A percentile compares a stretch with the other conserved stretches of the same genome.
Conservation (phyloP, 495 filamentous ascomycete genomes). For the Trichocladium uniseriatum region DNA sequence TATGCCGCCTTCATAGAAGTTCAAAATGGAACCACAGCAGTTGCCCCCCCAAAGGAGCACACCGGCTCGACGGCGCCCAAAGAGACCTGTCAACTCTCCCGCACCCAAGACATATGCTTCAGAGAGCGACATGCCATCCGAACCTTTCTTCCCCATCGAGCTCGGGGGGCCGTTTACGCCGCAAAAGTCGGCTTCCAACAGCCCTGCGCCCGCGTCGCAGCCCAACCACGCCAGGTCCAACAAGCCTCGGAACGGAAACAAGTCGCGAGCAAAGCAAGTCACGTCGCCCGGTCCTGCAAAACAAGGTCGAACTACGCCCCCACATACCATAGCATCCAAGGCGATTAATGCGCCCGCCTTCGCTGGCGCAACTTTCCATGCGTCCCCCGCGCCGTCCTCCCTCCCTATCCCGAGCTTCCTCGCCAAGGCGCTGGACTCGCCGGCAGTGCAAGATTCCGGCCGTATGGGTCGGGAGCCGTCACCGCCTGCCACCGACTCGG, state of each 20-base stretch:
- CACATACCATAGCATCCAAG: slow-evolving; percentile 24
- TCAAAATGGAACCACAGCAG: slow-evolving; percentile 21
- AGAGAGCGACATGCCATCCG: slow-evolving; percentile 36
- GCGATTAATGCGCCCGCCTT: slow-evolving; percentile 52
- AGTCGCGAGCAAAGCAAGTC: slow-evolving; percentile 23
- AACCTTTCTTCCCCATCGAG: slow-evolving; percentile 16
- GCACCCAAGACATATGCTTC: slow-evolving; percentile 39
- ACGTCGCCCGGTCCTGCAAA: slow-evolving; percentile 29
- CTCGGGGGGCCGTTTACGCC: slow-evolving; percentile 31
- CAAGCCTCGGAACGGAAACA: slow-evolving; percentile 28
- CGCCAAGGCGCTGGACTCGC: slow-evolving; percentile 64
- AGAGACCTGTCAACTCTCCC: slow-evolving; percentile 27
- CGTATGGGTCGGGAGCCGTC: slow-evolving; percentile 28
- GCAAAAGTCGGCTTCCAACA: slow-evolving; percentile 21
- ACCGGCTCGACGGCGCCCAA: slow-evolving; percentile 34
- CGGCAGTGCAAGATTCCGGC: slow-evolving; percentile 26
- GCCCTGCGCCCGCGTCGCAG: slow-evolving; percentile 19
- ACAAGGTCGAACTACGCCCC: slow-evolving; percentile 34
- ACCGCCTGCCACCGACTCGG: slow-evolving; percentile 33
- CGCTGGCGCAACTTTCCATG: slow-evolving; percentile 90
- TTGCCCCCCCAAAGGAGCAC: slow-evolving; percentile 22
- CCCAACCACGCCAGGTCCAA: slow-evolving; percentile 17
- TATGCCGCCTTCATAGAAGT: neutral
- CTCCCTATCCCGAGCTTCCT: slow-evolving; percentile 89
- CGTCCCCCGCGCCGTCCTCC: slow-evolving; percentile 86